These are phyloP conservation scores for Manihot esculenta DNA, from an alignment of 441 rosid genomes.

Conservation along the genomic window DNA sequence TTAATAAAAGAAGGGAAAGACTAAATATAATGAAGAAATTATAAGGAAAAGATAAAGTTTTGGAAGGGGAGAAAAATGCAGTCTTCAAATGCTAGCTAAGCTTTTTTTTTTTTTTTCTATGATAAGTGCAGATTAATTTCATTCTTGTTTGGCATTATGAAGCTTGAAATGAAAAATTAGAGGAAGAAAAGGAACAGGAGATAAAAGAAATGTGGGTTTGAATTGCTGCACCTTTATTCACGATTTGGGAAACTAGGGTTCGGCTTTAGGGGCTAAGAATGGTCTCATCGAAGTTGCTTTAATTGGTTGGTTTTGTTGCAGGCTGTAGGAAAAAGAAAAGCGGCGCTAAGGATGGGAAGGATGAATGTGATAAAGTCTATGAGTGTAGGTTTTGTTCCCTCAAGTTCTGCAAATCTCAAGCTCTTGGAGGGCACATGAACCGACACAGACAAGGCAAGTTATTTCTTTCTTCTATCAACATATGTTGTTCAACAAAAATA, in stretches of 20 bases:
- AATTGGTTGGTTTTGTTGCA: conserved; percentile 31
- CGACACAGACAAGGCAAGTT: conserved; percentile 96
- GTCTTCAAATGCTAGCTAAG: no score
- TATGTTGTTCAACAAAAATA: background rate
- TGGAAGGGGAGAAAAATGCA: no score
- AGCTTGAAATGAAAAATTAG: conserved; percentile 13
- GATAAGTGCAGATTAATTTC: no score
- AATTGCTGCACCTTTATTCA: conserved; percentile 1
- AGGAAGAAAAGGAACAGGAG: background rate
- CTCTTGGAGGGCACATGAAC: conserved; percentile 99
- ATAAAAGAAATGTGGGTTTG: background rate
- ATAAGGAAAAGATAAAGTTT: no score
- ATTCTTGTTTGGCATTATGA: background rate
- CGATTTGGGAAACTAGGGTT: conserved; percentile 33
- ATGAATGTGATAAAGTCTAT: conserved; percentile 80
- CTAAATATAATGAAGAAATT: background rate
- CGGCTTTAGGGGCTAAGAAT: conserved; percentile 28
- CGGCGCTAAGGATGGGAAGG: conserved; percentile 76
- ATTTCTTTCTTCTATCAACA: background rate
- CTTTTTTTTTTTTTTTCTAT: no score
- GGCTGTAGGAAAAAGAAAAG: conserved; percentile 58
- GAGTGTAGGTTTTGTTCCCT: conserved; percentile 99
- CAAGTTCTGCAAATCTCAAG: conserved; percentile 99
- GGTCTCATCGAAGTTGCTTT: conserved; percentile 41
- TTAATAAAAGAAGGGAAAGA: background rate